Base-by-base conservation (phyloP, 176 grass and related monocot species). In the Lolium multiflorum region DNA sequence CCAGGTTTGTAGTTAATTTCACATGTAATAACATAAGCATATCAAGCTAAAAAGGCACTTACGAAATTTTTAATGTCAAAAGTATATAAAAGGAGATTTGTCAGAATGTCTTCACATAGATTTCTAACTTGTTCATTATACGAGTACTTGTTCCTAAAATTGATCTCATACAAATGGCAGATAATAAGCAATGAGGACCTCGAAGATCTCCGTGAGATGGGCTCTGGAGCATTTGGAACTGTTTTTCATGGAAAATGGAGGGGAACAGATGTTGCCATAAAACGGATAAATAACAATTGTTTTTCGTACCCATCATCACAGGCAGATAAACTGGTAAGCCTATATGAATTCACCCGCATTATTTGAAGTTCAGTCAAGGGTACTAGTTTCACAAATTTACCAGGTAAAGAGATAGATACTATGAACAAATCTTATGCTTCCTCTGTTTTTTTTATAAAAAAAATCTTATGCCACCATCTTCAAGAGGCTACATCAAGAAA, bases 181-280 rank as follows among this genome's bases (percentile, higher is more conserved):
- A 88, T 95, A 81, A 92, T 98, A 92, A 92, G 82, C 60, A 94
- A 98, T 31, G 86, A 92, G 39, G 93, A 98, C 88, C 96, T 98
- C 15, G 96, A 98, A 87, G 96, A 98, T 87, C 86, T 96, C 56
- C 70, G 84, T 67, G 96, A 95, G 89, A 81, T 98, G 60, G 93
- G 96, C 47, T 78, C 96, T 44, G 96, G 96, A 58, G 84, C 96
- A 86, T 98, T 94, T 71, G 96, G 96, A 87, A 96, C 90, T 22
- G 96, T 98, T 55, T 96, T 94, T 77, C 93, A 98, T 85, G 96
- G 96, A 39, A 96, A 78, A 88, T 98, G 96, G 96, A 98, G 88
- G 83, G 96, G 96, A 56, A 96, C 82, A 60, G 90, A 98, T 91
- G 93, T 98, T 47, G 96, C 96, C 74, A 96, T 98, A 61, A 98